phyloP scores from a whole-genome alignment of 176 grass and related monocot genomes.

The Hordeum vulgare region DNA sequence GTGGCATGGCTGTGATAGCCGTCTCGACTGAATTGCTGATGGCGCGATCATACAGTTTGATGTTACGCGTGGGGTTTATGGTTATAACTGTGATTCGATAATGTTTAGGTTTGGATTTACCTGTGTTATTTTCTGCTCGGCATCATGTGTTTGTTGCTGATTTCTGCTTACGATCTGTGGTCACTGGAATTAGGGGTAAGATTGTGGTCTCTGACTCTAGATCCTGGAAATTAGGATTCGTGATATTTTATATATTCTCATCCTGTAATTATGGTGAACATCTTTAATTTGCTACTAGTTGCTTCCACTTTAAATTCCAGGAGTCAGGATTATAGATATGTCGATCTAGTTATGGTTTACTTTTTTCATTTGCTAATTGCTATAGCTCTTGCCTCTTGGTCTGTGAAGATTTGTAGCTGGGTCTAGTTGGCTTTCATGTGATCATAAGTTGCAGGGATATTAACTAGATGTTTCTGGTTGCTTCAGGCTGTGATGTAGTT shows the following conservation, averaged over 20 bases:
- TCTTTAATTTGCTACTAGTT: not conserved
- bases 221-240: not conserved
- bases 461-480: not conserved
- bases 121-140: not conserved
- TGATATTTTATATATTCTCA: not conserved
- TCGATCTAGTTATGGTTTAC: not conserved
- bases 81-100: not conserved
- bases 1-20: not conserved
- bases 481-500: not conserved
- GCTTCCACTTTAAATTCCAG: not conserved
- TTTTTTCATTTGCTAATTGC: not conserved
- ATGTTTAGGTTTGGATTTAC: not conserved
- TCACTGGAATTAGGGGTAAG: not conserved
- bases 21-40: not conserved
- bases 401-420: not conserved
- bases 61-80: not conserved
- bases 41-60: not conserved
- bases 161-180: not conserved
- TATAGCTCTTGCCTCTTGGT: not conserved
- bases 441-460: not conserved
- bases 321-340: not conserved
- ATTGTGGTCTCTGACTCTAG: not conserved
- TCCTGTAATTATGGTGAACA: not conserved
- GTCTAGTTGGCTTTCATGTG: not conserved
- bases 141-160: not conserved